These are phyloP conservation scores for Gorgonomyces haynaldii DNA, from an alignment of 192 early-diverging fungal genomes.

Conservation along the genomic window DNA sequence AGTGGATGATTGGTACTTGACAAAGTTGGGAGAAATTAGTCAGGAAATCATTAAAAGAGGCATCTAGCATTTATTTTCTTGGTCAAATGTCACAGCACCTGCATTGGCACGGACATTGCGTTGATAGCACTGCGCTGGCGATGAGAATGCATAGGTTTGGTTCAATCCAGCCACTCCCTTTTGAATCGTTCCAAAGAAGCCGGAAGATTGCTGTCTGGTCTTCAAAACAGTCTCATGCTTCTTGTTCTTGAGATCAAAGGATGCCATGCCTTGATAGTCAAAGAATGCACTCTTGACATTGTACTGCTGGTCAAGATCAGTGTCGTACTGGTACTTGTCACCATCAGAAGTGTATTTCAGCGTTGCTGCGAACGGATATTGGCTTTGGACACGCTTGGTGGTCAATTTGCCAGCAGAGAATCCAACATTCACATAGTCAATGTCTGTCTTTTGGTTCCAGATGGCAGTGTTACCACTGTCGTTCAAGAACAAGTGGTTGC, in stretches of 20 bases:
- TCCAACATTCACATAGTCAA: neutral
- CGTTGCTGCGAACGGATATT: neutral
- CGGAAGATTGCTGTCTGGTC: neutral
- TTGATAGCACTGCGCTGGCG: conserved; percentile 1
- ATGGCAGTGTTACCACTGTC: neutral
- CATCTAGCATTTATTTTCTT: no score
- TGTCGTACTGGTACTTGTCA: neutral
- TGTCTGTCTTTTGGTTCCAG: neutral
- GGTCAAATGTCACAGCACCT: no score
- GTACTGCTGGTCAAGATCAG: neutral
- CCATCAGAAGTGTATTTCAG: neutral
- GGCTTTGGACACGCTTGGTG: neutral
- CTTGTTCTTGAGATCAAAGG: neutral
- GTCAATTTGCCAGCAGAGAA: no score
- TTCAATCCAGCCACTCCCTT: neutral
- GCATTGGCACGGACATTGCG: neutral
- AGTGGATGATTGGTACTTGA: no score
- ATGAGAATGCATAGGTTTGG: neutral
- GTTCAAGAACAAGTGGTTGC: neutral
- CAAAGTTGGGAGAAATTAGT: no score
- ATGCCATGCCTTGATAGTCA: neutral
- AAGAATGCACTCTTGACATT: neutral
- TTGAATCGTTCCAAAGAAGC: conserved; percentile 1
- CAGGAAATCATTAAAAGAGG: no score
- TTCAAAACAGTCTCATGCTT: neutral